These are phyloP conservation scores for Rhynchospora pubera DNA, from an alignment of 176 grass and related monocot species.

Conservation along the genomic window DNA sequence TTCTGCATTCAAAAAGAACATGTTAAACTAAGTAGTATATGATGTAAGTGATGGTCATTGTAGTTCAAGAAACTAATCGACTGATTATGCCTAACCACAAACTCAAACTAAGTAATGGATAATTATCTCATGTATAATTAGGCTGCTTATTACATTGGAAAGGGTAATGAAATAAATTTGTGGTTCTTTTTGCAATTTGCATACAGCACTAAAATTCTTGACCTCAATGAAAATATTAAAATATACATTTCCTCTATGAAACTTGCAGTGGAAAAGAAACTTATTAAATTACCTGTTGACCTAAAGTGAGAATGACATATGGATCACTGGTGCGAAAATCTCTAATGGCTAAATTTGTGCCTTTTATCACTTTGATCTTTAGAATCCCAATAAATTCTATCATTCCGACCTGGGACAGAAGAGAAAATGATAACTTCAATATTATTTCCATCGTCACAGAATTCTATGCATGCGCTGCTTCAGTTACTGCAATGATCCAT, in stretches of 20 bases:
- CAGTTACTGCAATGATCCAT: neutral
- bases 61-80: neutral
- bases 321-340: conserved; percentile 73
- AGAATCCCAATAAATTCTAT: conserved; percentile 63
- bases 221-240: neutral
- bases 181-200: neutral
- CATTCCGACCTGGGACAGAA: conserved; percentile 41
- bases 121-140: neutral
- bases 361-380: conserved; percentile 60
- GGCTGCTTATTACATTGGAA: neutral
- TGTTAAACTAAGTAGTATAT: neutral
- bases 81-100: neutral
- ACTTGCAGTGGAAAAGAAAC: neutral
- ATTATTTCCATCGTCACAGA: neutral
- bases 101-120: neutral
- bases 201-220: neutral
- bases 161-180: neutral
- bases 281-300: conserved; percentile 49
- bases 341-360: conserved; percentile 61
- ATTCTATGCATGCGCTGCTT: neutral
- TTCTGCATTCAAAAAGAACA: conserved; percentile 29
- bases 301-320: conserved; percentile 56
- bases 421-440: neutral
- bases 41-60: neutral
- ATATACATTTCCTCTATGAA: neutral